Percentiles rank a stretch among this genome's conserved stretches.
Evolutionary conservation across 768 basidiomycete species (phyloP).

Genomic region (Lactarius sanguifluus): DNA sequence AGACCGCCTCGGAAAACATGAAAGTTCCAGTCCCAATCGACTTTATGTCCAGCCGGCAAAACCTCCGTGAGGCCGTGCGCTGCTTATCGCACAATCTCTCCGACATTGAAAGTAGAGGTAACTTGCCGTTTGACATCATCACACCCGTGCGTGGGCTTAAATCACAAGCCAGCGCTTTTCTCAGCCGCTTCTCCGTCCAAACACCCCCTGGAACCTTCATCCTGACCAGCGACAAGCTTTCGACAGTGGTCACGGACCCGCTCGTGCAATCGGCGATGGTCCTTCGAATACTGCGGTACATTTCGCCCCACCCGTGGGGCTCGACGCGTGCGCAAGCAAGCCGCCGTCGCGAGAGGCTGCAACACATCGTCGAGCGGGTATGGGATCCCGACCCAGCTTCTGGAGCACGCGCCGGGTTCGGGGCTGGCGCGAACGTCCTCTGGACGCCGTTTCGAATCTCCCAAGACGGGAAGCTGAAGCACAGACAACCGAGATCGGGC

Average conservation of each 20-base stretch:
- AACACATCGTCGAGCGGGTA: constrained; percentile 48
- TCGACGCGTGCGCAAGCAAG: constrained; percentile 59
- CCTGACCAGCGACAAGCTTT: constrained; percentile 27
- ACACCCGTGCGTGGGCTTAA: background rate
- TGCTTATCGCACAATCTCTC: constrained; percentile 13
- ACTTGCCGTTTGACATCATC: background rate
- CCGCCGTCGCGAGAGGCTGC: constrained; percentile 48
- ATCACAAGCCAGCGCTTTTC: constrained; percentile 22
- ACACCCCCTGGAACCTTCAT: constrained; percentile 36
- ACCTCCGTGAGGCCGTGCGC: constrained; percentile 19
- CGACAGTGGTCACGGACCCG: constrained; percentile 24
- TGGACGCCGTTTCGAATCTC: constrained; percentile 26
- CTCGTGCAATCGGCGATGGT: constrained; percentile 34
- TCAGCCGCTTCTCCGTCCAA: constrained; percentile 27
- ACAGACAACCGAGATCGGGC: constrained; percentile 22
- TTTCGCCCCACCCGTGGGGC: constrained; percentile 79
- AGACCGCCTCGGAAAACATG: constrained; percentile 10
- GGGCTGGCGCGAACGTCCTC: constrained; percentile 22
- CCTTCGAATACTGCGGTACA: constrained; percentile 56
- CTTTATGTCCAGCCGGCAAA: constrained; percentile 15
- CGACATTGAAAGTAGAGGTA: constrained; percentile 27
- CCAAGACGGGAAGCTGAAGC: constrained; percentile 13
- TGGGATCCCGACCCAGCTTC: constrained; percentile 42
- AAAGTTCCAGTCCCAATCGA: constrained; percentile 23
- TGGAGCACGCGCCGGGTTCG: constrained; percentile 31